phyloP scores from a whole-genome alignment of 371 early-diverging fungal species.

The Apophysomyces ossiformis region DNA sequence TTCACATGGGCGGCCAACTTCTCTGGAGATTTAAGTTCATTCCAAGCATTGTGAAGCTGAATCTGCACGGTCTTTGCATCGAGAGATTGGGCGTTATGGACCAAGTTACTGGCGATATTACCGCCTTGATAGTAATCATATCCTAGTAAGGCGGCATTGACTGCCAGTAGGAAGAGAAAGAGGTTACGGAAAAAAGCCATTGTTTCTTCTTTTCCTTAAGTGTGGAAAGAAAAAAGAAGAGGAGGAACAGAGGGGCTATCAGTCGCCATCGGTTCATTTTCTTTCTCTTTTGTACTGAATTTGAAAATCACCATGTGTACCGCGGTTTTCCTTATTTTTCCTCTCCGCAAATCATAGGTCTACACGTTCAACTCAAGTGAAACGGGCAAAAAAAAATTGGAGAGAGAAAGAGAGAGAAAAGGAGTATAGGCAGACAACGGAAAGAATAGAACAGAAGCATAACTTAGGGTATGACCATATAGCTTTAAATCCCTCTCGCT shows the following conservation, averaged over 20 bases:
- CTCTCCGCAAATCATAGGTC: too few relatives aligned
- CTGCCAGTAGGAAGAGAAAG: constrained; percentile 39
- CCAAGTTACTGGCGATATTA: constrained; percentile 57
- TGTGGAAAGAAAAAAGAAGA: constrained; percentile 1
- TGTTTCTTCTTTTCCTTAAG: constrained; percentile 17
- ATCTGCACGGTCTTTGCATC: constrained; percentile 48
- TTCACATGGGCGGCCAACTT: constrained; percentile 58
- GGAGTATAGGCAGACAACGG: too few relatives aligned
- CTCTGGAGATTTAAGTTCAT: constrained; percentile 45
- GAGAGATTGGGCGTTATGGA: constrained; percentile 55
- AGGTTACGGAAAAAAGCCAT: constrained; percentile 43
- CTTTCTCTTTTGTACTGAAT: too few relatives aligned
- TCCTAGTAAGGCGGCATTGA: constrained; percentile 44
- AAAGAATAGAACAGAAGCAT: too few relatives aligned
- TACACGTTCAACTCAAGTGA: too few relatives aligned
- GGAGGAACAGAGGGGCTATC: not conserved
- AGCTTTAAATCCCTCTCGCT: too few relatives aligned
- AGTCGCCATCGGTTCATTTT: too few relatives aligned
- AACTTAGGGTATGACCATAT: too few relatives aligned
- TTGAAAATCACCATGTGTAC: too few relatives aligned
- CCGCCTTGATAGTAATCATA: constrained; percentile 58
- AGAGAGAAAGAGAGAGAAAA: too few relatives aligned
- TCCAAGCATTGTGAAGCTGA: constrained; percentile 38
- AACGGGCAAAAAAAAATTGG: too few relatives aligned
- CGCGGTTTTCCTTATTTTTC: too few relatives aligned